Base-by-base conservation (phyloP, 2,329 filamentous ascomycete genomes). In the Xylaria sp. region DNA sequence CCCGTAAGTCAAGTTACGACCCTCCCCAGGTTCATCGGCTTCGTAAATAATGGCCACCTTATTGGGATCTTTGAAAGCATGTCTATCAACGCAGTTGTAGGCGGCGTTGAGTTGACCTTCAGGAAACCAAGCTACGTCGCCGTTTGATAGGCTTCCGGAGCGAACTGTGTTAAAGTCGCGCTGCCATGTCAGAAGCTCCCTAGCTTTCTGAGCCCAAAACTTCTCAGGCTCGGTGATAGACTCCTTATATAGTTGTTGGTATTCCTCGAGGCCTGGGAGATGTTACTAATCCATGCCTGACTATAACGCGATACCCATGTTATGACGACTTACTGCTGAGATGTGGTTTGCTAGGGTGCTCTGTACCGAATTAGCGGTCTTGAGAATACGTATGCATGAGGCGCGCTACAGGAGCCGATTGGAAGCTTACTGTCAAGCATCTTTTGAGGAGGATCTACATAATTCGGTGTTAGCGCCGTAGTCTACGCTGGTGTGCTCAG, bases 11-110 rank as follows among this genome's bases (percentile, higher is more conserved):
- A 99, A 91, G 73, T 87, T 94, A 73, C 95, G 93, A 78, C 96
- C 94, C 78, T 97, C 92, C 62, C 83, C 86, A 48, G 91, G 89
- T 82, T 99, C 96, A 77, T 99, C 96, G 69, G 94, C 95, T 85
- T 99, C 96, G 85, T 98, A 99, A 83, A 98, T 97, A 83, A 99
- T 97, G 80, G 96, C 96, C 56, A 96, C 90, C 83, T 91, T 93
- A 83, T 98, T 84, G 56, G 96, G 96, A 82, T 97, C 90, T 83
- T 94, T 94, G 82, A 97, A 88, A n/a, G 96, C 96, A 81, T 98
- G 95, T 70, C 96, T 93, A 78, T 99, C 96, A 72, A 99, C 91
- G 78, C 94, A 97, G 85, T 99, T 99, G 89, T 94, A 98, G 32
- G 93, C 96, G 71, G 96, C 96, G 77, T 99, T 99, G 78, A 99